Conservation (phyloP, 2,329 filamentous ascomycete species). For the Boeremia exigua region DNA sequence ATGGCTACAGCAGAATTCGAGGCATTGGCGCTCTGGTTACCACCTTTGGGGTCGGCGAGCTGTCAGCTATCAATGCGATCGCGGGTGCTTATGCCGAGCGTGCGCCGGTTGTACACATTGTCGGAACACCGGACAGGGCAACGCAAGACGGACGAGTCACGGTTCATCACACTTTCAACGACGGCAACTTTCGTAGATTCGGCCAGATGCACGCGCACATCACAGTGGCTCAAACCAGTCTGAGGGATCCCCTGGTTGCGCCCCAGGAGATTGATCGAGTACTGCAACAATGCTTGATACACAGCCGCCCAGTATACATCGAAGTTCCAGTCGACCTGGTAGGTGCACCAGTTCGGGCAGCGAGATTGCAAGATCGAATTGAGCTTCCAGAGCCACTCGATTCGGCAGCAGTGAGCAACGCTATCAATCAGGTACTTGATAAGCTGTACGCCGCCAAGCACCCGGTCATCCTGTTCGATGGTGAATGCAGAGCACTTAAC, state of each 20-base stretch:
- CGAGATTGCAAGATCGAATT: constrained; percentile 32
- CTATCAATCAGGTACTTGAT: constrained; percentile 47
- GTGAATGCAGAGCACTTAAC: constrained; percentile 53
- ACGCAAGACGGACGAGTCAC: constrained; percentile 53
- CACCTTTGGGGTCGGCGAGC: constrained; percentile 73
- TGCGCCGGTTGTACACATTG: constrained; percentile 69
- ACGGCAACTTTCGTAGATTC: constrained; percentile 61
- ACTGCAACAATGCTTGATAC: constrained; percentile 58
- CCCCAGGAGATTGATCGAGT: constrained; percentile 60
- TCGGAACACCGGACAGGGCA: constrained; percentile 57
- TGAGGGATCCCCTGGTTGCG: constrained; percentile 54
- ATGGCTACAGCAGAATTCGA: constrained; percentile 61
- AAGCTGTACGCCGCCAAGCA: constrained; percentile 55
- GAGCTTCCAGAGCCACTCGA: constrained; percentile 4
- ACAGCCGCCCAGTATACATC: constrained; percentile 64
- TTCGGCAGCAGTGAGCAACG: constrained; percentile 33
- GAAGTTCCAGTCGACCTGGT: constrained; percentile 63
- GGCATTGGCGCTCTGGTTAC: constrained; percentile 72
- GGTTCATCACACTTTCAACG: constrained; percentile 73
- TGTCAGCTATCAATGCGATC: constrained; percentile 75
- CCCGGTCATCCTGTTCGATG: constrained; percentile 61
- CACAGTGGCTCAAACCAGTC: constrained; percentile 57
- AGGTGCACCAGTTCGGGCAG: constrained; percentile 41
- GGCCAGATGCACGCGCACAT: constrained; percentile 58
- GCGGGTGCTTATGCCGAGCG: constrained; percentile 77